phyloP scores from a whole-genome alignment of 2,329 filamentous ascomycete genomes.

The Trichoderma semiorbis region DNA sequence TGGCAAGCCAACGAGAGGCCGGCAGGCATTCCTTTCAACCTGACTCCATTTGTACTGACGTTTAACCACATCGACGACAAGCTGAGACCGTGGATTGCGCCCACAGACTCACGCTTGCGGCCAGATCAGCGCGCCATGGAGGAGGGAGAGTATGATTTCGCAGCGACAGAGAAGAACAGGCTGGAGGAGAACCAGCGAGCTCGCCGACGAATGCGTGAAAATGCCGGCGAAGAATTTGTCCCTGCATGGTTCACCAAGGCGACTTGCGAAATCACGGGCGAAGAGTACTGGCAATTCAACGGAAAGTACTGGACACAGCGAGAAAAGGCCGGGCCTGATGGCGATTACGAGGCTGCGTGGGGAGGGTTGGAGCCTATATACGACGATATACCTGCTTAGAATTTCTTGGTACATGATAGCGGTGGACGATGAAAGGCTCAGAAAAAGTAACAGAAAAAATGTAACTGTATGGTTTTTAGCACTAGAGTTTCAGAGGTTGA shows the following conservation, averaged over 20 bases:
- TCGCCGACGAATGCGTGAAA: conserved; percentile 69
- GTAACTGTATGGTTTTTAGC: conserved; percentile 3
- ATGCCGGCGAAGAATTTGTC: conserved; percentile 72
- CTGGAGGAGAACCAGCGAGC: conserved; percentile 89
- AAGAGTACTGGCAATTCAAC: conserved; percentile 86
- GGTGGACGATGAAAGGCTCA: not conserved
- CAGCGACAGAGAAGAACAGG: conserved; percentile 88
- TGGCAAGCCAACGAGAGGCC: conserved; percentile 88
- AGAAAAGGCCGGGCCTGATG: conserved; percentile 58
- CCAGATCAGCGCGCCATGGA: conserved; percentile 98
- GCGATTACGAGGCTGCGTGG: conserved; percentile 59
- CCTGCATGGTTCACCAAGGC: conserved; percentile 82
- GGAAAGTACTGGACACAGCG: conserved; percentile 83
- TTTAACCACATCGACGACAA: conserved; percentile 89
- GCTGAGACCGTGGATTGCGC: conserved; percentile 73
- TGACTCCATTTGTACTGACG: conserved; percentile 92
- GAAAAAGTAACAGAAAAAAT: not conserved
- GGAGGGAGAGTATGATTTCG: conserved; percentile 93
- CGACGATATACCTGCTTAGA: conserved; percentile 28
- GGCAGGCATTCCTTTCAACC: conserved; percentile 86
- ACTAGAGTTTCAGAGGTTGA: not conserved
- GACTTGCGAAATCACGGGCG: conserved; percentile 74
- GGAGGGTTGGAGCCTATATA: conserved; percentile 75
- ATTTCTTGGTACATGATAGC: not conserved
- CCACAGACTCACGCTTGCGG: conserved; percentile 87